Percentiles rank a stretch among this genome's conserved stretches.
These are phyloP conservation scores for Geoglossum glabrum DNA, from an alignment of 495 filamentous ascomycete species.

Conservation along the genomic window DNA sequence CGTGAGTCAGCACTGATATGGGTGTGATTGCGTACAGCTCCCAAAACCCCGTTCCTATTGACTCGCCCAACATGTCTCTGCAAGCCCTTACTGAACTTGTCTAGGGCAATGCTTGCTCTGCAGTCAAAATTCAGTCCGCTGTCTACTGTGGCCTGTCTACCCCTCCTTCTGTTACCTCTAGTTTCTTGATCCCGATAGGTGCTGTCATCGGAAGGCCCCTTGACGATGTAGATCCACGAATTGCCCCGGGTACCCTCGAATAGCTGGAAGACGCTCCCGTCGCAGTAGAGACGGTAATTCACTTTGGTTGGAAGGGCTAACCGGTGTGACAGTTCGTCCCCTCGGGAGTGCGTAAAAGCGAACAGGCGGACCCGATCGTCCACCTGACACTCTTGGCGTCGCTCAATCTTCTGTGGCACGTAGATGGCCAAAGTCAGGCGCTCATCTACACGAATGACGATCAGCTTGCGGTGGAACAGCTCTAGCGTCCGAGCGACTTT, in stretches of 20 bases:
- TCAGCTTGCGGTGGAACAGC: conserved; percentile 26
- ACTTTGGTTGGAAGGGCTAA: not conserved
- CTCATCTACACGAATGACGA: conserved; percentile 25
- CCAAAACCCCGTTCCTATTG: not conserved
- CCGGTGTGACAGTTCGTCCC: not conserved
- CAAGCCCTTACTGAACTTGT: not conserved
- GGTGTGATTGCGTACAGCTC: not conserved
- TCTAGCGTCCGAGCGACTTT: not conserved
- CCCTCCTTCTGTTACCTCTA: not conserved
- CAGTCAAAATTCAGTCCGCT: not conserved
- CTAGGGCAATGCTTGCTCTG: not conserved
- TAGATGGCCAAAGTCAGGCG: conserved; percentile 30
- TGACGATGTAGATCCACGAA: not conserved
- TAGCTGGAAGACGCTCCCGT: not conserved
- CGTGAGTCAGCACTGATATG: conserved; percentile 7
- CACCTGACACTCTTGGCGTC: conserved; percentile 12
- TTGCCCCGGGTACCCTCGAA: not conserved
- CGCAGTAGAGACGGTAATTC: not conserved
- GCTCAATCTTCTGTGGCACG: conserved; percentile 23
- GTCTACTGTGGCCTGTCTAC: not conserved
- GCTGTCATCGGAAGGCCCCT: not conserved
- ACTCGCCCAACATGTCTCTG: not conserved
- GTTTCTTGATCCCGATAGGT: not conserved
- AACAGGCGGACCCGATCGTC: not conserved
- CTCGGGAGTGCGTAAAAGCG: not conserved